Conservation (phyloP, 495 filamentous ascomycete species). For the Copromyces sp. region DNA sequence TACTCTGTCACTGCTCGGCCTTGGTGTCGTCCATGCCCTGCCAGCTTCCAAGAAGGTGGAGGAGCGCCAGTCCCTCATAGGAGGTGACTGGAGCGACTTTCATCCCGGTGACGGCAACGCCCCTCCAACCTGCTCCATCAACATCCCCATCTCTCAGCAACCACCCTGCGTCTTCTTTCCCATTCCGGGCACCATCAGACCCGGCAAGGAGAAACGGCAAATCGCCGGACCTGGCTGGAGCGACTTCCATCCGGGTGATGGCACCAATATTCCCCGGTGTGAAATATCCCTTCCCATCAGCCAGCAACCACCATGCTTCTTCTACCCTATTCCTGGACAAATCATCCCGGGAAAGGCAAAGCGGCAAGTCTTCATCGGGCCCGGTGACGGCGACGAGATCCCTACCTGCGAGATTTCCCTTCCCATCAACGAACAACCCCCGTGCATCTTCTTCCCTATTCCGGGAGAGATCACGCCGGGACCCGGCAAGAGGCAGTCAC, state of each 20-base stretch:
- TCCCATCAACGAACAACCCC: slow-evolving; percentile 10
- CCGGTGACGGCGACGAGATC: slow-evolving; percentile 4
- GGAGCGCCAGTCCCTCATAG: slow-evolving; percentile 9
- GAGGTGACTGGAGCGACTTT: slow-evolving; percentile 6
- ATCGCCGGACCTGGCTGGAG: slow-evolving; percentile 12
- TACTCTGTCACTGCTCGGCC: slow-evolving; percentile 21
- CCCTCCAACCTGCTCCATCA: slow-evolving; percentile 1
- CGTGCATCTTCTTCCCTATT: slow-evolving; percentile 22
- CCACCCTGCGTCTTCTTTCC: slow-evolving; percentile 13
- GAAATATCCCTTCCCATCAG: neutral
- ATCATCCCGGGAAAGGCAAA: slow-evolving; percentile 6
- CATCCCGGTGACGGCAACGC: slow-evolving; percentile 1
- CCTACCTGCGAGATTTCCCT: slow-evolving; percentile 9
- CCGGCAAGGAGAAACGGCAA: slow-evolving; percentile 11
- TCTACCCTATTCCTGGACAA: neutral
- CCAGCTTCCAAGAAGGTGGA: slow-evolving; percentile 12
- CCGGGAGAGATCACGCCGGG: slow-evolving; percentile 13
- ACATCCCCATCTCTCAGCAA: neutral
- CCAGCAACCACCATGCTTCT: neutral
- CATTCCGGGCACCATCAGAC: slow-evolving; percentile 13
- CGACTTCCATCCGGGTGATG: neutral
- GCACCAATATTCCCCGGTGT: neutral
- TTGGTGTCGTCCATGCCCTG: slow-evolving; percentile 21
- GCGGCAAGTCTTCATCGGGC: slow-evolving; percentile 14
- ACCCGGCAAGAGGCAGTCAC: slow-evolving; percentile 1